Base-by-base conservation (phyloP, 129 eudicot genomes). In the Heracleum sosnowskyi region DNA sequence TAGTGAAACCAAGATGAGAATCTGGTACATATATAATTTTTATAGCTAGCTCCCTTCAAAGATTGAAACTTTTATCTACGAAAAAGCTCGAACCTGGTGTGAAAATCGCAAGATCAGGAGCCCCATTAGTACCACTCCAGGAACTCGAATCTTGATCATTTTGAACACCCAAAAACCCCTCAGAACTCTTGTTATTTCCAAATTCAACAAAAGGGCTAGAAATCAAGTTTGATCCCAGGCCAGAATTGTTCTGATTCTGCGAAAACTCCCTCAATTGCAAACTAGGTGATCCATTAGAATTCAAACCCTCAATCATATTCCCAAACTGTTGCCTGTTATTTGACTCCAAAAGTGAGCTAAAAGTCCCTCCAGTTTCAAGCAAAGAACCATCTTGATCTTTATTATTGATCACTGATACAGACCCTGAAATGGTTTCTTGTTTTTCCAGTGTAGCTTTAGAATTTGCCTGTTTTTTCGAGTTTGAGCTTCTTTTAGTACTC, bases 61-160 rank as follows among this genome's bases (percentile, higher is more conserved):
- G 40, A 12, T 34, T 63, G 70, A 5, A 33, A 17, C 34, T 78
- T 69, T 73, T 51, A 74, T 62, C 71, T 77, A 87, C 77, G 75
- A 89, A 77, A 89, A 66, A 91, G 42, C 69, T 89, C 35, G 92
- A 89, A 75, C 92, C 95, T 80, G 95, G 94, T 26, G 89, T 86
- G 87, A 85, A 84, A 60, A 89, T 86, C 7, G 97, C 86, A 78
- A 91, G 94, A 85, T 86, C 92, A 79, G 95, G 86, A 91, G 91
- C 88, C 24, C 84, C 92, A 74, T 81, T 76, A 33, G 83, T 78
- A 5, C 81, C 80, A 60, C 49, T 77, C 86, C 91, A 85, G 69
- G 87, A 78, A 64, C 81, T 76, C 53, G 79, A 60, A 34, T 79
- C 85, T 36, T 69, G 86, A 39, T 76, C 86, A 55, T 82, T 82